Evolutionary conservation across 352 stramenopile genomes (phyloP).

Genomic region (Globisporangium takayamanum): DNA sequence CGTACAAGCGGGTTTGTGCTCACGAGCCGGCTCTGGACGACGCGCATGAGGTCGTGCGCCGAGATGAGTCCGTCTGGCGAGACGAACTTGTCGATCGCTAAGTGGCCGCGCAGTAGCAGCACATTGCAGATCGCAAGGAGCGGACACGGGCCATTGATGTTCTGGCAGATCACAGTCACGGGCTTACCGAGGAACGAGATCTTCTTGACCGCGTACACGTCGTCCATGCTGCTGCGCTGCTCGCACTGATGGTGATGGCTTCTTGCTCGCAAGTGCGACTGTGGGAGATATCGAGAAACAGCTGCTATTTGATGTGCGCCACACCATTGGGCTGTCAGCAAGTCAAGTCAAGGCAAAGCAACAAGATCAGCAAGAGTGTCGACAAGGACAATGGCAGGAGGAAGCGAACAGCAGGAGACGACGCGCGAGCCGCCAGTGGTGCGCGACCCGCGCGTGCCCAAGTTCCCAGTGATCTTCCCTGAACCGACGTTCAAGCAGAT

Average conservation of each 20-base stretch:
- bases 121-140: conserved; percentile 95
- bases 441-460: conserved; percentile 50
- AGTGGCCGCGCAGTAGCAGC: conserved; percentile 88
- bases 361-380: neutral
- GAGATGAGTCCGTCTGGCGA: conserved; percentile 70
- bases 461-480: conserved; percentile 62
- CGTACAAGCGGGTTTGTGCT: conserved; percentile 67
- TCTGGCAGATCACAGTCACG: conserved; percentile 93
- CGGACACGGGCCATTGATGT: conserved; percentile 97
- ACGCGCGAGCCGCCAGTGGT: conserved; percentile 30
- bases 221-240: conserved; percentile 25
- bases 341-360: neutral
- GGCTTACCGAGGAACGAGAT: conserved; percentile 69
- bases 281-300: neutral
- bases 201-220: conserved; percentile 78
- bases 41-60: conserved; percentile 86
- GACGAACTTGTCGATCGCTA: conserved; percentile 66
- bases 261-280: neutral
- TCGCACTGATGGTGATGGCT: neutral
- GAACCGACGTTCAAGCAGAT: conserved; percentile 58
- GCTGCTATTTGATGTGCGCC: neutral
- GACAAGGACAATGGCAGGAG: conserved; percentile 3
- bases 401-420: conserved; percentile 11
- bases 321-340: neutral
- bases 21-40: conserved; percentile 87